A percentile compares a stretch with the other conserved stretches of the same genome.
Conservation (phyloP, 768 basidiomycete genomes). For the Dictyophora rubrovolvata region DNA sequence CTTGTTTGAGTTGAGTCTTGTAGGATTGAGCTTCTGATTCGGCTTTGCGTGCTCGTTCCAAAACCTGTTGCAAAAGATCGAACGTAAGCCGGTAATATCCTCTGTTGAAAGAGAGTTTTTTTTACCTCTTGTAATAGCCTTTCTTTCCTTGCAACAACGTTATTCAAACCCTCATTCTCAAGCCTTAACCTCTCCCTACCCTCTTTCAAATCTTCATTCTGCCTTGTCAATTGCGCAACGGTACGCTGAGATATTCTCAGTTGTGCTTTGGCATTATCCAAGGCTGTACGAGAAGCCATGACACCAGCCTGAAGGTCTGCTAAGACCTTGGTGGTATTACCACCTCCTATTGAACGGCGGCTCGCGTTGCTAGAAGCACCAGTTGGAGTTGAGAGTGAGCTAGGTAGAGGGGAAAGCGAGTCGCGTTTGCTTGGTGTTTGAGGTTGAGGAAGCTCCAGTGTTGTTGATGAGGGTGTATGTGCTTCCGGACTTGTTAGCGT, state of each 20-base stretch:
- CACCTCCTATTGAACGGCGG: constrained; percentile 40
- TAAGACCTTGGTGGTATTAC: constrained; percentile 72
- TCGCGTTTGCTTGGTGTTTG: constrained; percentile 31
- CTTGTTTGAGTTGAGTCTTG: constrained; percentile 63
- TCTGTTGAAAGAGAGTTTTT: neutral
- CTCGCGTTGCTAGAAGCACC: neutral
- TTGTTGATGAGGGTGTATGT: constrained; percentile 24
- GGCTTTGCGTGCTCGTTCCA: constrained; percentile 79
- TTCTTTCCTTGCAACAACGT: constrained; percentile 82
- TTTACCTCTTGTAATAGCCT: constrained; percentile 73
- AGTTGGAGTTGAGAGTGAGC: neutral
- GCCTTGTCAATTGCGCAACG: constrained; percentile 67
- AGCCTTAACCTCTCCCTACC: constrained; percentile 69
- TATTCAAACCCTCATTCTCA: constrained; percentile 83
- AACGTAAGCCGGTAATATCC: neutral
- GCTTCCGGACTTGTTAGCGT: constrained; percentile 20
- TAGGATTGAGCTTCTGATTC: constrained; percentile 63
- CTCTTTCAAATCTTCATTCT: constrained; percentile 84
- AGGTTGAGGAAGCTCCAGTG: constrained; percentile 38
- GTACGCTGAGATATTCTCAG: constrained; percentile 70
- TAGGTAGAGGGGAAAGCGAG: constrained; percentile 35
- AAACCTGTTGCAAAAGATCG: constrained; percentile 33
- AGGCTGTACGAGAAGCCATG: constrained; percentile 62
- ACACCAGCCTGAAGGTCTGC: constrained; percentile 83
- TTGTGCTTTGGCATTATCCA: constrained; percentile 82